These are phyloP conservation scores for Rhododendron griersonianum DNA, from an alignment of 148 eudicot genomes.

Conservation along the genomic window DNA sequence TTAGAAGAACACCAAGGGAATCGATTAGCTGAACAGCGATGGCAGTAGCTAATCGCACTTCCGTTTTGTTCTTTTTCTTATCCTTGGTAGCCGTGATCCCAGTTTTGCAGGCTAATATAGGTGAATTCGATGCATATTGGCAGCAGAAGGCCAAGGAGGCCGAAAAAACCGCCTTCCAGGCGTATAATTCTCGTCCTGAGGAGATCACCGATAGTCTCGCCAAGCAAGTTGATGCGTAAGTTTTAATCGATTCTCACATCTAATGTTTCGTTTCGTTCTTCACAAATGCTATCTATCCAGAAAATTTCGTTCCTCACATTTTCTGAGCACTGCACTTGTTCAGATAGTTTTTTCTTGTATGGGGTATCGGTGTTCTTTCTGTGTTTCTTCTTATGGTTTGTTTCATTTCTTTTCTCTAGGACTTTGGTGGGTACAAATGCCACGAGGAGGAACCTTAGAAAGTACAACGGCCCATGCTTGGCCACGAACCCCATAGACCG, in stretches of 20 bases:
- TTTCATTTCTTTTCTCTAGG: background rate
- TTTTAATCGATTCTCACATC: background rate
- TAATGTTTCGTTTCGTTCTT: background rate
- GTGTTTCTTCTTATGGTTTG: background rate
- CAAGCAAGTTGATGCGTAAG: background rate
- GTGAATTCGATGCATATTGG: slow-evolving; percentile 10
- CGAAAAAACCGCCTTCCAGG: background rate
- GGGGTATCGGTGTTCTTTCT: background rate
- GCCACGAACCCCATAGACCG: slow-evolving; percentile 9
- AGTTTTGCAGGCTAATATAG: background rate
- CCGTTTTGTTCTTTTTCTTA: background rate
- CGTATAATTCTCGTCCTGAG: background rate
- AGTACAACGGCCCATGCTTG: background rate
- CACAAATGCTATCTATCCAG: background rate
- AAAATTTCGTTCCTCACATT: no score
- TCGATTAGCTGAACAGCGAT: background rate
- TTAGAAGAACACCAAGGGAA: background rate
- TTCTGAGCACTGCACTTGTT: background rate
- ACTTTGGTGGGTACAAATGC: background rate
- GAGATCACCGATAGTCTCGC: background rate
- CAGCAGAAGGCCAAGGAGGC: slow-evolving; percentile 5
- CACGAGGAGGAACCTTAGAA: background rate
- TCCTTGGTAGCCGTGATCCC: background rate
- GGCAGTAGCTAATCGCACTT: background rate
- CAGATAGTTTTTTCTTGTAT: background rate